Conservation (phyloP, 192 early-diverging fungal species). For the Phlyctochytrium planicorne region DNA sequence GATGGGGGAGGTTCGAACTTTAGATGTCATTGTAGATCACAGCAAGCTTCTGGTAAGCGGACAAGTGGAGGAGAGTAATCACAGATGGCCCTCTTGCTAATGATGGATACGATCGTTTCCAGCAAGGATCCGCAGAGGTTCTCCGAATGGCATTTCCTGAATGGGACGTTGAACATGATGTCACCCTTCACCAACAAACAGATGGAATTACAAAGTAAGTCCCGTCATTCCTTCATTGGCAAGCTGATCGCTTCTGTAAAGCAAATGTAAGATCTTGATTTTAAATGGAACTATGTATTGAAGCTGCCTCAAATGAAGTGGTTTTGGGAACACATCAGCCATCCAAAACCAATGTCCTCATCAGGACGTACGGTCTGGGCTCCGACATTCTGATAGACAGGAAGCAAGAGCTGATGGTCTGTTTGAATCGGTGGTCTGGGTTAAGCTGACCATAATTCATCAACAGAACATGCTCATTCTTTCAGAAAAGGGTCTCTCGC, state of each 20-base stretch:
- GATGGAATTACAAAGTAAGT: conserved; percentile 54
- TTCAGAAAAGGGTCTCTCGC: conserved; percentile 66
- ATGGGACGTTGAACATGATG: conserved; percentile 34
- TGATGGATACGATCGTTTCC: too few species aligned
- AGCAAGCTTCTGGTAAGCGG: too few species aligned
- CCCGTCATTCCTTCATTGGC: not conserved
- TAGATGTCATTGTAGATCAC: too few species aligned
- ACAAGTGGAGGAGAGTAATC: too few species aligned
- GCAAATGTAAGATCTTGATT: conserved; percentile 22
- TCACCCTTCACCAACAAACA: conserved; percentile 40
- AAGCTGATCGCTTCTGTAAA: not conserved
- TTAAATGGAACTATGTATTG: not conserved
- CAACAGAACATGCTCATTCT: conserved; percentile 78
- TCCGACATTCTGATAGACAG: conserved; percentile 88
- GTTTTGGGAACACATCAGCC: conserved; percentile 13
- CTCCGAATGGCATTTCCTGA: conserved; percentile 31
- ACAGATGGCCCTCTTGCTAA: too few species aligned
- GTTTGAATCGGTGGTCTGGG: too few species aligned
- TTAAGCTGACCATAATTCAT: too few species aligned
- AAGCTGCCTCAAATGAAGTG: conserved; percentile 1
- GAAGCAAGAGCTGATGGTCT: conserved; percentile 81
- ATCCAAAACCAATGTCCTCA: conserved; percentile 54
- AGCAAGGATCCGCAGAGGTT: conserved; percentile 26
- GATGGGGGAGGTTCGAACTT: too few species aligned
- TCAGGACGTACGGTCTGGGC: conserved; percentile 86